Evolutionary conservation across 768 basidiomycete species (phyloP).

Genomic region (Lyophyllum semitale): DNA sequence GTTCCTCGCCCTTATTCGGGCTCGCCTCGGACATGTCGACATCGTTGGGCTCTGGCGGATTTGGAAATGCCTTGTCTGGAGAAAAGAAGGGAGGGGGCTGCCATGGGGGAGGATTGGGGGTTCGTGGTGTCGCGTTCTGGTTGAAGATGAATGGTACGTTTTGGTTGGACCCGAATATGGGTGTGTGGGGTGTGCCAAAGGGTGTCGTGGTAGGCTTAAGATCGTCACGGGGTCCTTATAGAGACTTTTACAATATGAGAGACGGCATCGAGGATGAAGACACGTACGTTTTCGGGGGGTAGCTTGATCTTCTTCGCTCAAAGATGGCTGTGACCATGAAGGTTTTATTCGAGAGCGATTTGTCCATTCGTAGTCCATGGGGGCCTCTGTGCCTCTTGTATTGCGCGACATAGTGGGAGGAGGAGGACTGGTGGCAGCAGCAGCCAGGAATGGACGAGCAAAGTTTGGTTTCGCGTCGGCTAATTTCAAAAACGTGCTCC

Average conservation of each 20-base stretch:
- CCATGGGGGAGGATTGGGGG: conserved; percentile 64
- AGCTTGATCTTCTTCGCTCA: conserved; percentile 43
- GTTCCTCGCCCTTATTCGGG: conserved; percentile 52
- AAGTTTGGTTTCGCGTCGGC: conserved; percentile 33
- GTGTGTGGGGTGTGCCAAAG: conserved; percentile 36
- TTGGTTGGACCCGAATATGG: conserved; percentile 64
- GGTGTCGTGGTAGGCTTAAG: conserved; percentile 46
- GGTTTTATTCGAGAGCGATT: conserved; percentile 60
- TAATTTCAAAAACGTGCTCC: conserved; percentile 18
- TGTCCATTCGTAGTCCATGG: conserved; percentile 91
- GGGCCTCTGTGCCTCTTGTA: conserved; percentile 58
- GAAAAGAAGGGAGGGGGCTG: conserved; percentile 63
- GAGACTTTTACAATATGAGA: conserved; percentile 2
- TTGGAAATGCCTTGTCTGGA: conserved; percentile 60
- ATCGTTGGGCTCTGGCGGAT: conserved; percentile 56
- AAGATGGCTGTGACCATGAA: conserved; percentile 49
- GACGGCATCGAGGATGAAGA: conserved; percentile 3
- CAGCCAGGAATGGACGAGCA: background rate
- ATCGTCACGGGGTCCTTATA: conserved; percentile 41
- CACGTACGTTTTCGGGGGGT: conserved; percentile 71
- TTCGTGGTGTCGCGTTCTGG: conserved; percentile 37
- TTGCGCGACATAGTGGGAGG: conserved; percentile 44
- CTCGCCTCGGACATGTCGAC: conserved; percentile 78
- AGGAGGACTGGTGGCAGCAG: background rate
- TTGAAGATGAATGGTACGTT: conserved; percentile 77